Evolutionary conservation across 2,329 filamentous ascomycete genomes (phyloP).

Genomic region (Penicillium freii): DNA sequence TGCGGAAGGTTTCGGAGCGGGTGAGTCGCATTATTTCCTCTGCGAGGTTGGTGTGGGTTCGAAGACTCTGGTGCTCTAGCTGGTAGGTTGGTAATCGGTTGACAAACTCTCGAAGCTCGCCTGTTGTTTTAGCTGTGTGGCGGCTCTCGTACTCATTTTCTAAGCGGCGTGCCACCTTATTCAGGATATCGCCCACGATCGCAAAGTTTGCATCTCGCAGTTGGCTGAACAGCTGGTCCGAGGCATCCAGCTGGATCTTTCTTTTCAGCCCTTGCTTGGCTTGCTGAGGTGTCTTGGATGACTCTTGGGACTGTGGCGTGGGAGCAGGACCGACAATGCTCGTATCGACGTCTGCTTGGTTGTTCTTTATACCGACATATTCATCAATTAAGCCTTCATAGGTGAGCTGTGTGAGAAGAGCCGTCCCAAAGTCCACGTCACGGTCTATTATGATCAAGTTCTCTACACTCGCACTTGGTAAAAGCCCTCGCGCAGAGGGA

Average conservation of each 20-base stretch:
- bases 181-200: slow-evolving; percentile 82
- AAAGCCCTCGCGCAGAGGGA: slow-evolving; percentile 61
- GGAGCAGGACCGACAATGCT: slow-evolving; percentile 75
- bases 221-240: slow-evolving; percentile 83
- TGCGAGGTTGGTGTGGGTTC: slow-evolving; percentile 84
- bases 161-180: slow-evolving; percentile 83
- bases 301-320: slow-evolving; percentile 53
- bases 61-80: slow-evolving; percentile 88
- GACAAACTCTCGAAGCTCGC: slow-evolving; percentile 94
- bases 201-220: slow-evolving; percentile 93
- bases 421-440: slow-evolving; percentile 89
- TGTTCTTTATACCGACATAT: slow-evolving; percentile 85
- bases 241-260: slow-evolving; percentile 84
- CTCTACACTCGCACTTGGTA: slow-evolving; percentile 83
- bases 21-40: slow-evolving; percentile 96
- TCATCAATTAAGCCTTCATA: slow-evolving; percentile 97
- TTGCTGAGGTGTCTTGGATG: slow-evolving; percentile 50
- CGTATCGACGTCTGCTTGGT: slow-evolving; percentile 88
- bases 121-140: slow-evolving; percentile 80
- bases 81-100: slow-evolving; percentile 88
- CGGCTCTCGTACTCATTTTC: slow-evolving; percentile 85
- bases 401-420: slow-evolving; percentile 88
- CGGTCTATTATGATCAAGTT: slow-evolving; percentile 93
- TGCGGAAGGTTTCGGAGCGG: slow-evolving; percentile 81
- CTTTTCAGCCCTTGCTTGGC: slow-evolving; percentile 69